Percentiles rank a stretch among this genome's conserved stretches.
These are phyloP conservation scores for Claviceps monticola DNA, from an alignment of 2,329 filamentous ascomycete genomes.

Conservation along the genomic window DNA sequence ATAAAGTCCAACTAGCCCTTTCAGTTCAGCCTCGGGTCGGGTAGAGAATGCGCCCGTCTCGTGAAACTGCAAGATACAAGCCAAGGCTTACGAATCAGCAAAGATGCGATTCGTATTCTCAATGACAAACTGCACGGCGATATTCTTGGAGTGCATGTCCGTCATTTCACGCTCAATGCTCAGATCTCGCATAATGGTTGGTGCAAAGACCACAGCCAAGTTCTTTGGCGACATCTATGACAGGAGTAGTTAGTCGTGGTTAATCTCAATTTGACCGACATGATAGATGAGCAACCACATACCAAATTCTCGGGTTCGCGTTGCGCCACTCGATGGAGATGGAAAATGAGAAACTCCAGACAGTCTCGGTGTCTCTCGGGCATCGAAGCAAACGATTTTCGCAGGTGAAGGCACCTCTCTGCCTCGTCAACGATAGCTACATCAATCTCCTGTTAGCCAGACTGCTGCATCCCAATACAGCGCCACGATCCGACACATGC, in stretches of 20 bases:
- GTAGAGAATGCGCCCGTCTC: background rate
- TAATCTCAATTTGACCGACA: background rate
- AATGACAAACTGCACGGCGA: slow-evolving; percentile 82
- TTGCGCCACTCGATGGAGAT: slow-evolving; percentile 73
- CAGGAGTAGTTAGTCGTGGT: background rate
- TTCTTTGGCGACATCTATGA: slow-evolving; percentile 87
- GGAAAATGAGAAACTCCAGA: slow-evolving; percentile 87
- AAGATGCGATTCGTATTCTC: slow-evolving; percentile 83
- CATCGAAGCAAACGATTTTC: slow-evolving; percentile 61
- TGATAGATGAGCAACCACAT: slow-evolving; percentile 18
- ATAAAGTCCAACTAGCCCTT: background rate
- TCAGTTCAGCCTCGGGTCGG: background rate
- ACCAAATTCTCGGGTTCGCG: slow-evolving; percentile 75
- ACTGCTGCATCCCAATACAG: background rate
- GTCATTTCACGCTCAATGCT: slow-evolving; percentile 90
- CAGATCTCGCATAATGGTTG: slow-evolving; percentile 87
- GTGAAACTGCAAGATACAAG: background rate
- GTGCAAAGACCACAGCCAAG: slow-evolving; percentile 90
- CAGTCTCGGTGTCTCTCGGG: slow-evolving; percentile 77
- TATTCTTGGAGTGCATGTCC: slow-evolving; percentile 87
- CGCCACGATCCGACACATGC: slow-evolving; percentile 15
- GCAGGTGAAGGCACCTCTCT: slow-evolving; percentile 58
- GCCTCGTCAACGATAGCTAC: slow-evolving; percentile 49
- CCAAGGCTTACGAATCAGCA: slow-evolving; percentile 24
- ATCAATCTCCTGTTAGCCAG: background rate